Conservation (phyloP, 2,329 filamentous ascomycete species). For the Colletotrichum trifolii region DNA sequence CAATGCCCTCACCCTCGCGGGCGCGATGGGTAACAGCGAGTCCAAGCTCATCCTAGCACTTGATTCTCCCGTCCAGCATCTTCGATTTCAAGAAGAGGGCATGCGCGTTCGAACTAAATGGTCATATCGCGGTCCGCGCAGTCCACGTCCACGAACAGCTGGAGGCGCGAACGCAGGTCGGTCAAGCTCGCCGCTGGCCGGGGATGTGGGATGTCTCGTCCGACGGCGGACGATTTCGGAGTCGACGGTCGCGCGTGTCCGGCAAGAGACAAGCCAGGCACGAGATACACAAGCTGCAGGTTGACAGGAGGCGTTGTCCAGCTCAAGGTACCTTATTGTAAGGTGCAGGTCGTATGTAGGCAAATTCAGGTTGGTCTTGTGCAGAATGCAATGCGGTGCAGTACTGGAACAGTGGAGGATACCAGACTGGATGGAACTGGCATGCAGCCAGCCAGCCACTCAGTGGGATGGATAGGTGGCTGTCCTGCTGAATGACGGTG, state of each 20-base stretch:
- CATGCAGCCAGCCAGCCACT: conserved; percentile 29
- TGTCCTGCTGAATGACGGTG: conserved; percentile 28
- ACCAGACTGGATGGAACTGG: conserved; percentile 24
- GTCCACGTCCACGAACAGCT: not conserved
- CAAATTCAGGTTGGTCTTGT: not conserved
- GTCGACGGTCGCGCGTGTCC: conserved; percentile 10
- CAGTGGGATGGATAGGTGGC: not conserved
- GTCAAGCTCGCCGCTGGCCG: conserved; percentile 12
- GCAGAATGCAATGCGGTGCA: conserved; percentile 15
- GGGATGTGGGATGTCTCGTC: not conserved
- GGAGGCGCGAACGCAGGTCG: conserved; percentile 2
- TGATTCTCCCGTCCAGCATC: conserved; percentile 40
- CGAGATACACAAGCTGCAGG: conserved; percentile 16
- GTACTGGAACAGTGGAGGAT: not conserved
- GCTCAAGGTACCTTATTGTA: no score
- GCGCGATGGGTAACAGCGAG: conserved; percentile 89
- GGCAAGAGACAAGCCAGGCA: not conserved
- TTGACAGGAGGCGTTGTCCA: conserved; percentile 12
- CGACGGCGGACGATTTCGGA: not conserved
- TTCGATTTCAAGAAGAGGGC: conserved; percentile 20
- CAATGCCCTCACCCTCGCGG: conserved; percentile 88
- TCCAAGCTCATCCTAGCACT: conserved; percentile 84
- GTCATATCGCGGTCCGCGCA: conserved; percentile 30
- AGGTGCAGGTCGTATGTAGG: no score
- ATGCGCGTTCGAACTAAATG: conserved; percentile 29